Evolutionary conservation across 2,329 filamentous ascomycete species (phyloP).

Genomic region (Ophiosphaerella herpotricha): DNA sequence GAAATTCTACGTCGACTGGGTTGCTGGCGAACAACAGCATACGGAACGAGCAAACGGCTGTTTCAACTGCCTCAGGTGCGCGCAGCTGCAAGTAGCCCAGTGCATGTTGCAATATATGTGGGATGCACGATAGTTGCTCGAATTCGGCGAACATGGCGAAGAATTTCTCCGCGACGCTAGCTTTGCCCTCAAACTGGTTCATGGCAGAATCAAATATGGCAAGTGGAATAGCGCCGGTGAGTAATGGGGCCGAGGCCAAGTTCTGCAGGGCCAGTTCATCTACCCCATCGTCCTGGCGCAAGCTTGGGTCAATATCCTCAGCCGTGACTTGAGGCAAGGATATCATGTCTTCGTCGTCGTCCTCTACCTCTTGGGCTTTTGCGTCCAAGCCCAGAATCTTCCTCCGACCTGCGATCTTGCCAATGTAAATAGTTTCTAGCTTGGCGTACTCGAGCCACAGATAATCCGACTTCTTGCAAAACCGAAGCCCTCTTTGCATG

Average conservation of each 20-base stretch:
- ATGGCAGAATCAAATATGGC: constrained; percentile 88
- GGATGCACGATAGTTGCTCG: constrained; percentile 65
- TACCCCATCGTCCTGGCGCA: constrained; percentile 53
- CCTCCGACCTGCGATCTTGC: constrained; percentile 76
- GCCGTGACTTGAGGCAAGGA: constrained; percentile 63
- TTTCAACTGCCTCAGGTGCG: constrained; percentile 60
- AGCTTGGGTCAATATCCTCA: constrained; percentile 64
- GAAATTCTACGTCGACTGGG: constrained; percentile 70
- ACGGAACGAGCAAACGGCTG: constrained; percentile 72
- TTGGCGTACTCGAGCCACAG: constrained; percentile 91
- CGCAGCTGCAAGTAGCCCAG: constrained; percentile 65
- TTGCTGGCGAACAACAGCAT: constrained; percentile 71
- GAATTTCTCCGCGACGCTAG: constrained; percentile 72
- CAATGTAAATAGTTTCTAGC: constrained; percentile 90
- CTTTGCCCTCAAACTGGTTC: constrained; percentile 73
- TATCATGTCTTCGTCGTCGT: constrained; percentile 57
- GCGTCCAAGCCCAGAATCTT: constrained; percentile 67
- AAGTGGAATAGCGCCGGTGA: constrained; percentile 90
- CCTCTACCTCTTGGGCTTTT: constrained; percentile 47
- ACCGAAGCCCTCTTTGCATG: constrained; percentile 87
- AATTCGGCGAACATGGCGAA: constrained; percentile 80
- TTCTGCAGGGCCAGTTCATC: constrained; percentile 65
- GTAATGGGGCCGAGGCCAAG: constrained; percentile 72
- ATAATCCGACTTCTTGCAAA: constrained; percentile 74
- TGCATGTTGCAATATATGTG: constrained; percentile 74